Percentiles rank a stretch among this genome's conserved stretches.
Evolutionary conservation across 768 basidiomycete genomes (phyloP).

Genomic region (Lactarius vividus): DNA sequence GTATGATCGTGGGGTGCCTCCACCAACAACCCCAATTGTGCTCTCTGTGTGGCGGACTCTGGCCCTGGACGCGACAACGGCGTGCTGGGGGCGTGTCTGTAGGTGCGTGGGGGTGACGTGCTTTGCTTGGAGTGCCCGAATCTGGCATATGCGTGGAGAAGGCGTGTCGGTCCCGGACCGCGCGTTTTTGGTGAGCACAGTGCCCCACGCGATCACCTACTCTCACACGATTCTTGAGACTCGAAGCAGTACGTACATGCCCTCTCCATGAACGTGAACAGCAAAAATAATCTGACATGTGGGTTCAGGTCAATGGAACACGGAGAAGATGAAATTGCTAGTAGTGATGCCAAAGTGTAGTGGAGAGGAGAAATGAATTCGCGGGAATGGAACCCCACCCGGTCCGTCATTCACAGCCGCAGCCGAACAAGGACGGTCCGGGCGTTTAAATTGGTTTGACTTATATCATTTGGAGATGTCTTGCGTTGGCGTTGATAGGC

Average conservation of each 20-base stretch:
- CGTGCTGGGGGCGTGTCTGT: not conserved
- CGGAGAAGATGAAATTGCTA: not conserved
- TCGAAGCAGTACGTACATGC: not conserved
- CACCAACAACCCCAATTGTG: not conserved
- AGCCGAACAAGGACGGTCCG: constrained; percentile 11
- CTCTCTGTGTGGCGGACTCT: not conserved
- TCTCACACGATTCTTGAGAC: not conserved
- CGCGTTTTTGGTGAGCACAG: not conserved
- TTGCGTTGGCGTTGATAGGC: constrained; percentile 1
- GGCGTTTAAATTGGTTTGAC: not conserved
- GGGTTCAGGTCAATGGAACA: not conserved
- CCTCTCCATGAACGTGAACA: not conserved
- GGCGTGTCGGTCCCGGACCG: constrained; percentile 11
- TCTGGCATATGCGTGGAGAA: constrained; percentile 2
- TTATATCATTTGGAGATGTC: constrained; percentile 5
- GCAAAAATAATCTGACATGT: not conserved
- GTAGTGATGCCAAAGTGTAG: not conserved
- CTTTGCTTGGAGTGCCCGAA: not conserved
- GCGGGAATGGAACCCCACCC: constrained; percentile 8
- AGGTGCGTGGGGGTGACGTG: not conserved
- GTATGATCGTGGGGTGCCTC: not conserved
- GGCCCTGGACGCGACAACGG: not conserved
- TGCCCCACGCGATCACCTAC: not conserved
- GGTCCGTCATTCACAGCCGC: constrained; percentile 22
- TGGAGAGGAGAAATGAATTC: not conserved